These are phyloP conservation scores for Diplotaxis tenuifolia DNA, from an alignment of 345 rosid species.

Conservation along the genomic window DNA sequence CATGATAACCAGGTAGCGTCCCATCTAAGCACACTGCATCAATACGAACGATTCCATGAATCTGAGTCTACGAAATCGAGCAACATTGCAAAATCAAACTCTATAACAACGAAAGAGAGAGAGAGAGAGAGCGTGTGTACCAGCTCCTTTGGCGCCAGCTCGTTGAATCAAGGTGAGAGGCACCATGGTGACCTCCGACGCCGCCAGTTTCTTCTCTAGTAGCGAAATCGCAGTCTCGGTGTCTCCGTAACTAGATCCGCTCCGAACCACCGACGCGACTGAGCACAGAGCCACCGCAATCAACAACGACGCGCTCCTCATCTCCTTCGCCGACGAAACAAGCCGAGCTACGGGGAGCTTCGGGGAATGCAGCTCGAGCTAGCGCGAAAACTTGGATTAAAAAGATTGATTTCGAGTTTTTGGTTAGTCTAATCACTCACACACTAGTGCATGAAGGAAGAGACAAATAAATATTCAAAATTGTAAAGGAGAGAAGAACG, in stretches of 20 bases:
- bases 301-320: slow-evolving; percentile 5
- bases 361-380: background rate
- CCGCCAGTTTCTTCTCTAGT: slow-evolving; percentile 27
- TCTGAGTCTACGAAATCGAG: background rate
- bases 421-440: background rate
- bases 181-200: slow-evolving; percentile 46
- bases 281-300: background rate
- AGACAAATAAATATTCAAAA: background rate
- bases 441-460: slow-evolving; percentile 25
- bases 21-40: slow-evolving; percentile 85
- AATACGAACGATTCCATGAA: background rate
- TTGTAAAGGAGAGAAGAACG: background rate
- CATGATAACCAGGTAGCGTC: slow-evolving; percentile 86
- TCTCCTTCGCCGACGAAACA: background rate
- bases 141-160: slow-evolving; percentile 86
- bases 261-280: slow-evolving; percentile 22
- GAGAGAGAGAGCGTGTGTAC: slow-evolving; percentile 32
- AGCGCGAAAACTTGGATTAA: slow-evolving; percentile 21
- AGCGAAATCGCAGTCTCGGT: slow-evolving; percentile 32
- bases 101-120: background rate
- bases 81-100: slow-evolving; percentile 1
- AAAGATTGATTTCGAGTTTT: background rate
- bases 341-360: background rate
- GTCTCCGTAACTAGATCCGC: slow-evolving; percentile 46
- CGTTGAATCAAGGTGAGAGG: slow-evolving; percentile 75